These are phyloP conservation scores for Eimeria necatrix DNA, from an alignment of 169 alveolate species.

Conservation along the genomic window DNA sequence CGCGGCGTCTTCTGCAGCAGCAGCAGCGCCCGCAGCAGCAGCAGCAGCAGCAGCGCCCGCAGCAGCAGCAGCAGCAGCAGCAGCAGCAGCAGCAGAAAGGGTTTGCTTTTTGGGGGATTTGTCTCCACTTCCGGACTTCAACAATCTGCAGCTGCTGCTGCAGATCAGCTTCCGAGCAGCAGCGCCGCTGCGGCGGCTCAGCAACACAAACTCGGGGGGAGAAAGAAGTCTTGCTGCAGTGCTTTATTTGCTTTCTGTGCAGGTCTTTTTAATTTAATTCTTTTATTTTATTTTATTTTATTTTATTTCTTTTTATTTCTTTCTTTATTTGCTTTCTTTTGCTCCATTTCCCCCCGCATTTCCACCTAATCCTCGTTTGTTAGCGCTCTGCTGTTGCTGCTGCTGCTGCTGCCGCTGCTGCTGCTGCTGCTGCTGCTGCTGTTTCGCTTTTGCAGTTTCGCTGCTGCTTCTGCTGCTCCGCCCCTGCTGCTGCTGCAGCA, in stretches of 20 bases:
- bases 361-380: no score
- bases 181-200: neutral
- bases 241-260: conserved; percentile 1
- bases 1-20: neutral
- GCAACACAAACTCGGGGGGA: conserved; percentile 36
- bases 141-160: neutral
- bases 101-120: neutral
- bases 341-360: no score
- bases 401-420: no score
- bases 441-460: no score
- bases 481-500: no score
- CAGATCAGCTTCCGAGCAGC: neutral
- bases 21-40: neutral
- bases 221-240: conserved; percentile 27
- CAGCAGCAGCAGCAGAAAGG: conserved; percentile 25
- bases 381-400: no score
- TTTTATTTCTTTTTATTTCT: no score
- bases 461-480: no score
- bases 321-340: no score
- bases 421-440: no score
- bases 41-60: conserved; percentile 13
- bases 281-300: no score
- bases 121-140: neutral
- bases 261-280: neutral
- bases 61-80: conserved; percentile 6